These are phyloP conservation scores for Tylopilus plumbeoviolaceoides DNA, from an alignment of 768 basidiomycete genomes.

Conservation along the genomic window DNA sequence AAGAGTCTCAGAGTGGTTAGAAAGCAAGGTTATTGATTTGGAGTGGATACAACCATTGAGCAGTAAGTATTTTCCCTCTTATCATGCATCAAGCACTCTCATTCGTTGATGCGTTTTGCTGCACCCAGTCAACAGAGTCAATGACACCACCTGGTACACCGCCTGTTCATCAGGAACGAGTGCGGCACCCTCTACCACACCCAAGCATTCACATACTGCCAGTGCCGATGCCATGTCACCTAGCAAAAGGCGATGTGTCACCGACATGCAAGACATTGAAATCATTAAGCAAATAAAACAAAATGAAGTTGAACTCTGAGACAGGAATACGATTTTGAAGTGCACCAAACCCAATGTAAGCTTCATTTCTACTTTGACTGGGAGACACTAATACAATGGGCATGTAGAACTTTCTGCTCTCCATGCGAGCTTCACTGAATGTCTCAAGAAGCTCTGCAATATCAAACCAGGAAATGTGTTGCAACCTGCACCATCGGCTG, in stretches of 20 bases:
- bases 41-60: constrained; percentile 27
- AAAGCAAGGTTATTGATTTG: constrained; percentile 41
- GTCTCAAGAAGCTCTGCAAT: constrained; percentile 75
- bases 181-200: constrained; percentile 19
- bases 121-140: constrained; percentile 8
- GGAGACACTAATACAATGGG: not conserved
- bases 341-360: constrained; percentile 82
- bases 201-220: constrained; percentile 22
- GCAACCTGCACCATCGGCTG: constrained; percentile 36
- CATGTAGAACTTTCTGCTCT: constrained; percentile 71
- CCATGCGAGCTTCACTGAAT: constrained; percentile 62
- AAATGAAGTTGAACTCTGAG: constrained; percentile 75
- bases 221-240: not conserved
- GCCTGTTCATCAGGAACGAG: constrained; percentile 23
- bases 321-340: constrained; percentile 78
- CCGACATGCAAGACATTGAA: constrained; percentile 69
- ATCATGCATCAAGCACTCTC: too few relatives aligned
- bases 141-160: constrained; percentile 1
- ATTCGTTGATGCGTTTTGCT: too few relatives aligned
- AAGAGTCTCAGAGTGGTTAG: constrained; percentile 82
- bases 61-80: too few relatives aligned
- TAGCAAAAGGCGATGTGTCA: constrained; percentile 1
- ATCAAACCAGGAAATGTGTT: constrained; percentile 48
- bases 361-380: not conserved
- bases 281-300: too few relatives aligned